A percentile compares a stretch with the other conserved stretches of the same genome.
phyloP scores from a whole-genome alignment of 352 stramenopile genomes.

The Globisporangium parvum region DNA sequence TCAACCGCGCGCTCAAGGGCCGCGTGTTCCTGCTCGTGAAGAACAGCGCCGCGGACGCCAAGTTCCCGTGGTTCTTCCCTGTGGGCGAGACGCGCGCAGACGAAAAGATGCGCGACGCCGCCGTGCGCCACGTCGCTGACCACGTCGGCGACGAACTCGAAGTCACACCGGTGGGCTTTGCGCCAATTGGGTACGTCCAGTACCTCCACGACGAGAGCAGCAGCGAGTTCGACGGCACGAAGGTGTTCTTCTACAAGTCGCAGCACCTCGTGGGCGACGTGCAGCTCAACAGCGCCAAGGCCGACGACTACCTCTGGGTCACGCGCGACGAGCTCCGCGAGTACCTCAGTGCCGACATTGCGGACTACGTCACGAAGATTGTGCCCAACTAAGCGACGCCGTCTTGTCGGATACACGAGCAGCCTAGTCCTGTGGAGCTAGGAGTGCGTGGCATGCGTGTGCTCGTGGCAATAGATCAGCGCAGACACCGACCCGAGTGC shows the following conservation, averaged over 20 bases:
- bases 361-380: constrained; percentile 74
- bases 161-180: constrained; percentile 55
- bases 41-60: constrained; percentile 28
- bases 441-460: too few species aligned
- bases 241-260: constrained; percentile 87
- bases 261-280: constrained; percentile 59
- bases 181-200: constrained; percentile 70
- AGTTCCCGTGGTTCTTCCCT: constrained; percentile 81
- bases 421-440: neutral
- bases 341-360: constrained; percentile 66
- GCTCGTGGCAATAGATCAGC: neutral
- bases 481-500: too few species aligned
- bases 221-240: constrained; percentile 61
- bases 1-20: constrained; percentile 78
- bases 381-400: constrained; percentile 42
- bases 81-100: constrained; percentile 43
- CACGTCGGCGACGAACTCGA: constrained; percentile 41
- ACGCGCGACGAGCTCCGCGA: constrained; percentile 66
- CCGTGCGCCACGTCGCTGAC: constrained; percentile 49
- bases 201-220: constrained; percentile 57
- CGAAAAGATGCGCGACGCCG: constrained; percentile 81
- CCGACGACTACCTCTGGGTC: constrained; percentile 77
- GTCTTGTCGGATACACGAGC: neutral
- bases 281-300: constrained; percentile 47
- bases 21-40: constrained; percentile 78